Base-by-base conservation (phyloP, 2,329 filamentous ascomycete species). In the Ramularia collo-cygni region DNA sequence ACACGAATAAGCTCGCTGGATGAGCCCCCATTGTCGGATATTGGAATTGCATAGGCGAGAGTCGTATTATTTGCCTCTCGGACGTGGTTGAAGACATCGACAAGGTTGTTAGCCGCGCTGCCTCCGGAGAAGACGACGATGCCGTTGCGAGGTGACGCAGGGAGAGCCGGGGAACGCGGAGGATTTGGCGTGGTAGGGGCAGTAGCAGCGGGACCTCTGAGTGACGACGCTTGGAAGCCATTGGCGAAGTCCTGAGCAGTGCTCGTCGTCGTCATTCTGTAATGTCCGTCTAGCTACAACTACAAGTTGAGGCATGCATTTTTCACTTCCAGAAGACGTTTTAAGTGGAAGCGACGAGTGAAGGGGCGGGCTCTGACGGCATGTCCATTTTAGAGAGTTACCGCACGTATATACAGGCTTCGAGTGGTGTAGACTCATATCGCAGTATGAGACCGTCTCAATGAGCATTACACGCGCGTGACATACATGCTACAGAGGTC, bases 21-120 rank as follows among this genome's bases (percentile, higher is more conserved):
- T 53, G 85, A 93, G 28, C 90, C 90, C 35, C 90, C 90, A 64
- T 96, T 96, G 66, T 96, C 90, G 50, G 85, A 92, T 60, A 95
- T 95, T 26, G 90, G 90, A 37, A 96, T 94, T 43, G 95, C 79
- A 62, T 94, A 93, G 64, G 78, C 86, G 29, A 93, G 66, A 2
- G 74, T 69, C 56, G 82, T 83, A 28, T 74, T 65, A 46, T 83
- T 84, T 52, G 74, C 80, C 47, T 79, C 64, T 18, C 68, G 63
- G 4, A 77, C 64, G 15, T 66, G 63, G 43, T 72, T 81, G 64
- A 95, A 95, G 8, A 95, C 85, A 60, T 95, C 90, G 28, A 95
- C 90, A 4, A 95, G 75, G 56, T 76, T 93, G 60, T 95, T 96
- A 4, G 90, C 88, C n/a, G 89, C 90, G 52, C 86, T 24, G 9